These are phyloP conservation scores for Hippophae rhamnoides DNA, from an alignment of 306 rosid species.

Conservation along the genomic window DNA sequence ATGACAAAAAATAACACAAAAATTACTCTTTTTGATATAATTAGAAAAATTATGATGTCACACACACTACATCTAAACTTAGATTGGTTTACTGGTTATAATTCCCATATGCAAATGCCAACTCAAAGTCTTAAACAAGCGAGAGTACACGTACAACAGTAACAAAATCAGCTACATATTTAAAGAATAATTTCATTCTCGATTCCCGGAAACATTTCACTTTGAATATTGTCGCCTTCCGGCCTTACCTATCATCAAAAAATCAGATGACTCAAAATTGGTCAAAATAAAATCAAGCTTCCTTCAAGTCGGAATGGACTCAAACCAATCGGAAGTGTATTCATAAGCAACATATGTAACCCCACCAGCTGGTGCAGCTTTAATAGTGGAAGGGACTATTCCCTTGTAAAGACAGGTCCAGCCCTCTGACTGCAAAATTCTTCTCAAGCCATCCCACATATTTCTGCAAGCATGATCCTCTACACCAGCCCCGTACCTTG, in stretches of 20 bases:
- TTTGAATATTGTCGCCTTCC: too few species aligned
- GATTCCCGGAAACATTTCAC: too few species aligned
- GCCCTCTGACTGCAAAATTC: slow-evolving; percentile 56
- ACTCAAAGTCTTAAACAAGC: too few species aligned
- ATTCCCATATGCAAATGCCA: too few species aligned
- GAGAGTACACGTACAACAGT: too few species aligned
- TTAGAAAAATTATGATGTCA: too few species aligned
- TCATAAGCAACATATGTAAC: slow-evolving; percentile 92
- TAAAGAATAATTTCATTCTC: too few species aligned
- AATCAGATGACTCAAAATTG: slow-evolving; percentile 20
- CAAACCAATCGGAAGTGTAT: slow-evolving; percentile 60
- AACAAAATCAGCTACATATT: too few species aligned
- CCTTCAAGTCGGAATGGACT: slow-evolving; percentile 40
- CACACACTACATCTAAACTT: too few species aligned
- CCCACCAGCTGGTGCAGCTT: slow-evolving; percentile 93
- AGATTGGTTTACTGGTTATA: too few species aligned
- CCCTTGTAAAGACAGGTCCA: slow-evolving; percentile 90
- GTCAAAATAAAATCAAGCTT: not conserved
- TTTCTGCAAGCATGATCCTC: slow-evolving; percentile 62
- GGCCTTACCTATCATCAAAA: slow-evolving; percentile 8
- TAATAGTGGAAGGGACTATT: slow-evolving; percentile 73
- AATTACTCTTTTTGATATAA: too few species aligned
- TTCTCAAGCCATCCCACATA: slow-evolving; percentile 64
- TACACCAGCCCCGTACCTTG: slow-evolving; percentile 77
- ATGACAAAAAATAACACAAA: too few species aligned